A percentile compares a stretch with the other conserved stretches of the same genome.
These are phyloP conservation scores for Curvularia eragrostidis DNA, from an alignment of 2,329 filamentous ascomycete species.

Conservation along the genomic window DNA sequence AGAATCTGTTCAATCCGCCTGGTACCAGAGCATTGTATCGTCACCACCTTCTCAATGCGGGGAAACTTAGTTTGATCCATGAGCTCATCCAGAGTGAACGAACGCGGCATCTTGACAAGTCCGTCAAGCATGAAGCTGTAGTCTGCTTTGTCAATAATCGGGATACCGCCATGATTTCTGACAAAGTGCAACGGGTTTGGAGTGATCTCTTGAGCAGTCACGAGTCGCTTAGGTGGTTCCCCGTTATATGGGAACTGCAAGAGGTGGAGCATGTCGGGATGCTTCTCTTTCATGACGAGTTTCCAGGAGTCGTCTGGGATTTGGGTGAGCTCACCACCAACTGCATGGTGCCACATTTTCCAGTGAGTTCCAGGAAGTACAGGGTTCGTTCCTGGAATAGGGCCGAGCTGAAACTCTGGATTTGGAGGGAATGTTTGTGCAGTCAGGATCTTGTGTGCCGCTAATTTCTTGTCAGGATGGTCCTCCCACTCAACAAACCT, in stretches of 20 bases:
- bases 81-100: constrained; percentile 65
- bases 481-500: constrained; percentile 59
- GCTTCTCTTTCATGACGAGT: constrained; percentile 54
- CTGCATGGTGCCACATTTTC: constrained; percentile 56
- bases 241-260: constrained; percentile 59
- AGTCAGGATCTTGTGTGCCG: constrained; percentile 63
- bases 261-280: constrained; percentile 55
- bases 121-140: constrained; percentile 65
- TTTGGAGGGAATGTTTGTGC: constrained; percentile 59
- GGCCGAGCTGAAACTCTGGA: constrained; percentile 54
- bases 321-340: constrained; percentile 47
- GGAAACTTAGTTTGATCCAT: constrained; percentile 67
- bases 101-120: constrained; percentile 64
- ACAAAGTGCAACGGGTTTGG: constrained; percentile 70
- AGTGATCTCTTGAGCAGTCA: constrained; percentile 63
- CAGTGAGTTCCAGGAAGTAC: constrained; percentile 54
- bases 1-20: constrained; percentile 72
- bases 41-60: constrained; percentile 64
- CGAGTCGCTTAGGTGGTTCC: constrained; percentile 59
- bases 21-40: constrained; percentile 72
- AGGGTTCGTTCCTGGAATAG: constrained; percentile 54
- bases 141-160: constrained; percentile 65
- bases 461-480: constrained; percentile 70
- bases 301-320: constrained; percentile 64
- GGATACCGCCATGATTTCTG: constrained; percentile 75